phyloP scores from a whole-genome alignment of 805 yeast species.

The Yamadazyma paraphyllophila region DNA sequence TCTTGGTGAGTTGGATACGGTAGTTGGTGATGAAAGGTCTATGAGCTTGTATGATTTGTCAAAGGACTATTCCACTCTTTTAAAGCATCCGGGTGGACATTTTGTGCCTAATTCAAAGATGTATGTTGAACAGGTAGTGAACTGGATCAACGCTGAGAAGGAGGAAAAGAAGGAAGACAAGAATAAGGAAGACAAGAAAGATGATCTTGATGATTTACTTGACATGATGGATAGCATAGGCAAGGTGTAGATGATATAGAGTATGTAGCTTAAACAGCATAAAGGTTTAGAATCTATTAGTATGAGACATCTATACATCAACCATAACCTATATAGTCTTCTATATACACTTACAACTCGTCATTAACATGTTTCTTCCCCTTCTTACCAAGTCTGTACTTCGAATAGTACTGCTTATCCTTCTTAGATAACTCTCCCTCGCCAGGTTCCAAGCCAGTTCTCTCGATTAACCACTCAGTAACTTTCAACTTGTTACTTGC shows the following conservation, averaged over 20 bases:
- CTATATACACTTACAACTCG: slow-evolving; percentile 19
- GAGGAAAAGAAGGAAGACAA: slow-evolving; percentile 8
- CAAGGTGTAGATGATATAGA: slow-evolving; percentile 12
- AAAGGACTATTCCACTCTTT: slow-evolving; percentile 50
- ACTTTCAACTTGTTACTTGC: slow-evolving; percentile 30
- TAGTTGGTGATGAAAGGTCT: slow-evolving; percentile 74
- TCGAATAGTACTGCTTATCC: slow-evolving; percentile 26
- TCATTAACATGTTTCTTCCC: slow-evolving; percentile 19
- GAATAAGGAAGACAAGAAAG: slow-evolving; percentile 14
- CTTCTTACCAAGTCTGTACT: slow-evolving; percentile 30
- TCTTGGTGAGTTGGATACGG: slow-evolving; percentile 82
- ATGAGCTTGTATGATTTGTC: slow-evolving; percentile 47
- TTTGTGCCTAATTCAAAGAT: slow-evolving; percentile 85
- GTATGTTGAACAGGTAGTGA: slow-evolving; percentile 37
- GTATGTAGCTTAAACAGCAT: no score
- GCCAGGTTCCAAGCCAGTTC: slow-evolving; percentile 24
- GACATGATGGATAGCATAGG: slow-evolving; percentile 38
- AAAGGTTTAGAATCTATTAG: neutral
- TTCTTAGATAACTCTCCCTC: slow-evolving; percentile 40
- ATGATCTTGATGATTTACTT: slow-evolving; percentile 29
- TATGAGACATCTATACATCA: neutral
- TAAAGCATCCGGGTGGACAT: slow-evolving; percentile 95
- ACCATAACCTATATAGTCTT: neutral
- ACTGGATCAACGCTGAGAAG: slow-evolving; percentile 32
- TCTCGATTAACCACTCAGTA: slow-evolving; percentile 31